Conservation (phyloP, 148 eudicot species). For the Cornus kousa region DNA sequence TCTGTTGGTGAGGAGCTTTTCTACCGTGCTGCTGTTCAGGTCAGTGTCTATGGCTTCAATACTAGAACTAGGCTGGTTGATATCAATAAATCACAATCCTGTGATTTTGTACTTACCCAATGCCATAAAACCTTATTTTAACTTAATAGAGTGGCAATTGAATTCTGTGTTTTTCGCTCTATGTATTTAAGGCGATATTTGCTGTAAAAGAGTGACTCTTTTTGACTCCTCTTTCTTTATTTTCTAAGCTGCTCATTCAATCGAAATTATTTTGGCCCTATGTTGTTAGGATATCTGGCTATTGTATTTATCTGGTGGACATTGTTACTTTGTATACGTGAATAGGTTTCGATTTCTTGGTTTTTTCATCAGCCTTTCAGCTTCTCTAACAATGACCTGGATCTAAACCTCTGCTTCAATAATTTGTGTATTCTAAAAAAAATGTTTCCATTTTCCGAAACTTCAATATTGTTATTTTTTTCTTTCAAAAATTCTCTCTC, state of each 20-base stretch:
- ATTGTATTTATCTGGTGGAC: background rate
- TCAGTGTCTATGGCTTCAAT: slow-evolving; percentile 17
- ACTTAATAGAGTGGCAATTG: too few relatives aligned
- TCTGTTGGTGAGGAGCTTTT: slow-evolving; percentile 99
- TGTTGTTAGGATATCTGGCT: background rate
- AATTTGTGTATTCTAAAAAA: background rate
- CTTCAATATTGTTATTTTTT: background rate
- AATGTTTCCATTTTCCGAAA: background rate
- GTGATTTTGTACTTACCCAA: background rate
- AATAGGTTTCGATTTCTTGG: background rate
- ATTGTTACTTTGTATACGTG: background rate
- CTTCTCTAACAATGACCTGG: background rate
- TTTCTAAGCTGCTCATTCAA: background rate
- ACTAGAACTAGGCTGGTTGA: background rate
- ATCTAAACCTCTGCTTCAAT: background rate
- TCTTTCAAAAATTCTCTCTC: background rate
- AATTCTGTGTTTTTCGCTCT: background rate
- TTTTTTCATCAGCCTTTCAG: background rate
- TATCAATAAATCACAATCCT: background rate
- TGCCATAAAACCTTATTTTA: background rate
- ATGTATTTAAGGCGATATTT: too few relatives aligned
- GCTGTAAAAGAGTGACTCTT: background rate
- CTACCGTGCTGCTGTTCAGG: slow-evolving; percentile 99
- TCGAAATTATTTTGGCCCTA: background rate
- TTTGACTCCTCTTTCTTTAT: background rate